A percentile compares a stretch with the other conserved stretches of the same genome.
These are phyloP conservation scores for Microsporum ferrugineum DNA, from an alignment of 2,329 filamentous ascomycete species.

Conservation along the genomic window DNA sequence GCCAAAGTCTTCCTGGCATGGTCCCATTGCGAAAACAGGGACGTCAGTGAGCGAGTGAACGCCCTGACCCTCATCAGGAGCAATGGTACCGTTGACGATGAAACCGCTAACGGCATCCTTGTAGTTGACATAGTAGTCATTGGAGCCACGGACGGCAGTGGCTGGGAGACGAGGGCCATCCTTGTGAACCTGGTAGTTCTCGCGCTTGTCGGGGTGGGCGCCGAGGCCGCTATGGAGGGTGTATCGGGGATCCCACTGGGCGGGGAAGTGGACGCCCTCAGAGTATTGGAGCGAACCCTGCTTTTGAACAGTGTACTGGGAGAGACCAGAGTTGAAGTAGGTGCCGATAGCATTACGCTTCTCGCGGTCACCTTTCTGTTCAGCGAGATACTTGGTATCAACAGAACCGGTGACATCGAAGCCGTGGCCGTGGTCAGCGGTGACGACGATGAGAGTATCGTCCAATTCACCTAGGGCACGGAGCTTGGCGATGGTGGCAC, in stretches of 20 bases:
- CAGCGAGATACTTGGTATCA: constrained; percentile 64
- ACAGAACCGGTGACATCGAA: constrained; percentile 78
- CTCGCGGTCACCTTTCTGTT: constrained; percentile 53
- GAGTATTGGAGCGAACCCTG: constrained; percentile 51
- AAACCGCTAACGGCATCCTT: constrained; percentile 56
- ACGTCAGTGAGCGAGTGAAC: constrained; percentile 71
- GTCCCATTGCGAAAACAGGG: constrained; percentile 65
- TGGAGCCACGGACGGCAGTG: constrained; percentile 43
- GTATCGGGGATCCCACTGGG: constrained; percentile 76
- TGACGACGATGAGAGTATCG: constrained; percentile 67
- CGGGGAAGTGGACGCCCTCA: constrained; percentile 64
- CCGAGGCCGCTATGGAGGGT: constrained; percentile 62
- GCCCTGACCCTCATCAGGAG: constrained; percentile 51
- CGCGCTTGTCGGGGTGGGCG: constrained; percentile 62
- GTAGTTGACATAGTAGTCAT: constrained; percentile 56
- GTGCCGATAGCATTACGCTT: constrained; percentile 66
- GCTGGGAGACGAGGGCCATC: constrained; percentile 49
- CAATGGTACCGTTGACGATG: constrained; percentile 63
- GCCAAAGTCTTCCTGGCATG: constrained; percentile 65
- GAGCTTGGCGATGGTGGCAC: constrained; percentile 61
- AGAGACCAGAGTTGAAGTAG: constrained; percentile 62
- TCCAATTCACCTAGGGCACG: constrained; percentile 54
- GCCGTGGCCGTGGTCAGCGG: constrained; percentile 80
- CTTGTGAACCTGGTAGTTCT: constrained; percentile 63
- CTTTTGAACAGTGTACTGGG: constrained; percentile 58